Percentiles rank a stretch among this genome's conserved stretches.
Conservation (phyloP, 371 early-diverging fungal species). For the Antonospora locustae region DNA sequence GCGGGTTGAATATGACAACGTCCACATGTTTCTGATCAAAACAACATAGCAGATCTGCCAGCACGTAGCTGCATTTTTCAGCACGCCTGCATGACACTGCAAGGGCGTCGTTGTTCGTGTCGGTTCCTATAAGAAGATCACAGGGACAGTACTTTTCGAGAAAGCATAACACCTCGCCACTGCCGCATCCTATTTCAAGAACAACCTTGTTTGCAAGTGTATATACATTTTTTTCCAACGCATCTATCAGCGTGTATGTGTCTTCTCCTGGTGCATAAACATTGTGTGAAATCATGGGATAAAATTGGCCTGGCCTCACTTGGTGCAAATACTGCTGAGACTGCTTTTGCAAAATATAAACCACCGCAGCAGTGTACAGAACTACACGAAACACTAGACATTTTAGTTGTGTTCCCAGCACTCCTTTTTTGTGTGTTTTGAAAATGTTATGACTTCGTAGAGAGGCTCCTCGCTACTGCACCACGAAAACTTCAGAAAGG, state of each 20-base stretch:
- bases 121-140: not conserved
- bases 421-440: too few species aligned
- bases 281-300: too few species aligned
- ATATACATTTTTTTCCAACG: constrained; percentile 12
- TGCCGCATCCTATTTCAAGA: constrained; percentile 1
- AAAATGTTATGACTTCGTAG: too few species aligned
- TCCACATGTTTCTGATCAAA: constrained; percentile 56
- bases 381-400: too few species aligned
- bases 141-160: not conserved
- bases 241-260: constrained; percentile 38
- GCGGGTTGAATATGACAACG: constrained; percentile 74
- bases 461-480: too few species aligned
- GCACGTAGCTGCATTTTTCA: not conserved
- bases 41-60: not conserved
- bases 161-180: not conserved
- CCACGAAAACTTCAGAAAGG: too few species aligned
- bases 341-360: too few species aligned
- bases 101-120: not conserved
- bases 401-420: too few species aligned
- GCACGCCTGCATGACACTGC: not conserved
- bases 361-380: too few species aligned
- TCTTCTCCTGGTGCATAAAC: constrained; percentile 47
- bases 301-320: too few species aligned
- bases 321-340: too few species aligned
- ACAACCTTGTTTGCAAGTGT: not conserved